Evolutionary conservation across 345 rosid species (phyloP), one percentile per base, ranked within the genome.

Genomic region (Camelina hispida): DNA sequence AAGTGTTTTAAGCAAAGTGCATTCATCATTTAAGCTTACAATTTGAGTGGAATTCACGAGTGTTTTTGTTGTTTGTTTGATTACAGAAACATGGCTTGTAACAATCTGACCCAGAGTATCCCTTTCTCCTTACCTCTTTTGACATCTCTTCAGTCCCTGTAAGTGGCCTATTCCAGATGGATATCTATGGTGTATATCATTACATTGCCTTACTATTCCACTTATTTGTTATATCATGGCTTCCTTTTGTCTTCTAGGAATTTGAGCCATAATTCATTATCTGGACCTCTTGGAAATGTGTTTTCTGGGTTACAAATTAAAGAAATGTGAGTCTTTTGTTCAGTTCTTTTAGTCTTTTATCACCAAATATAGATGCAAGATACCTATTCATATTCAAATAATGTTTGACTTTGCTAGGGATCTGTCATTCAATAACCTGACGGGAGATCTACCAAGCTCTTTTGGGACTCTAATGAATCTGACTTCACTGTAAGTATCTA

Each of bases 361-460:
- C 58, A 18, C 20, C 69, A 37, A 14, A 32, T n/a, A n/a, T n/a
- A n/a, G n/a, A n/a, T n/a, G n/a, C n/a, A 6, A 32, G 35, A 7
- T 6, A 32, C 8, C 35, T 32, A 48, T 54, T 28, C 62, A 25
- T 62, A 64, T 54, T 62, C 55, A 53, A 15, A 4, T 20, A 44
- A 54, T 23, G 7, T 13, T 10, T 68, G 62, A 32, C 57, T 48
- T 42, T 73, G 37, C 52, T 83, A 91, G 99, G 92, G 99, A 95
- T 84, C 83, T 95, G 20, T 91, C 99, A 13, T 79, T 80, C 86
- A 91, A 95, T 70, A 71, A 86, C 73, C 88, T 95, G 76, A 78
- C 80, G 11, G 97, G 97, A 78, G 99, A 95, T 80, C 82, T 95
- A 32, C 97, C 97, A 6, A 88, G 84, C 83, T 91, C 97, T 52